Evolutionary conservation across 352 stramenopile genomes (phyloP), one percentile per base, ranked within the genome.

Genomic region (Nothophytophthora sp.): DNA sequence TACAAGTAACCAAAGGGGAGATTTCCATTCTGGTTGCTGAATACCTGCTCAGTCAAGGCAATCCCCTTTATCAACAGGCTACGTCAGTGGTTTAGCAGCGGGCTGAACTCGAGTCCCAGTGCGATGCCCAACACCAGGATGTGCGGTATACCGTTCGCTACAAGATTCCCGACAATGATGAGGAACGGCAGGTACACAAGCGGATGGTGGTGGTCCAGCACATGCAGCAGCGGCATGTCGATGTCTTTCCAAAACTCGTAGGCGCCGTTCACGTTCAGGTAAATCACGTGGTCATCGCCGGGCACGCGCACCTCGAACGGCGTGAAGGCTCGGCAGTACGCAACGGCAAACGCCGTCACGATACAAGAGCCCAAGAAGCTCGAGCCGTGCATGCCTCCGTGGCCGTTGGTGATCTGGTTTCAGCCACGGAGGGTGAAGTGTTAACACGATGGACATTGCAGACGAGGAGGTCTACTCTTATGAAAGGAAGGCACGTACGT

Each of bases 171-270:
- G 1, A 71, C 63, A 11, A 90, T 58, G 0, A 68, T 50, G 20
- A 94, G 61, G 57, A 77, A 94, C 19, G 83, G 83, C 18, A 94
- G 42, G 59, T 94, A 94, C 25, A 90, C 35, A 25, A 68, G 30
- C 16, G 83, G 76, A 29, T 83, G 72, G 16, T 69, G 68, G 44
- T 91, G 81, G 62, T 94, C 76, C n/a, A 92, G 54, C 39, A 79
- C 60, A 49, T 94, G 83, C 10, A 94, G 76, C 41, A 89, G 37
- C 9, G 70, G 48, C 43, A 92, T 86, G 37, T 87, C 32, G 20
- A 92, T 86, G 28, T 92, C 83, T 47, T 84, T 86, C 81, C 81
- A 94, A 56, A 94, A 94, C 55, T 81, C 83, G 30, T 89, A 94
- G 15, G 54, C 73, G n/a, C 82, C 73, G 43, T 94, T 94, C 30